phyloP scores from a whole-genome alignment of 2,329 filamentous ascomycete genomes.

The Hypoxylon sp. region DNA sequence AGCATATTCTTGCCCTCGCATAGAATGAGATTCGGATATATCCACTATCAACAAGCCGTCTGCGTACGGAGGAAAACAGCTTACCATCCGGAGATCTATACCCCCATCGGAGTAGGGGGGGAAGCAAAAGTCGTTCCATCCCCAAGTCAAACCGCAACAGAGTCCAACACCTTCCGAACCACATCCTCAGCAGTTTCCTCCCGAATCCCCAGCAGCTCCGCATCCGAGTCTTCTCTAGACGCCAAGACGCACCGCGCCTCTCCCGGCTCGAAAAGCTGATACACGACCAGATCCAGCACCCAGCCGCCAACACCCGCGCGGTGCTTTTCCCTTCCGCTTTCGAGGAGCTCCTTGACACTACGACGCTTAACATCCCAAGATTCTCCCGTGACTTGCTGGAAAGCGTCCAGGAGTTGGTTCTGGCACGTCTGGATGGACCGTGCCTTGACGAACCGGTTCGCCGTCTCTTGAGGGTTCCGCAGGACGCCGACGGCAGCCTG shows the following conservation, averaged over 20 bases:
- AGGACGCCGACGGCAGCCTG: constrained; percentile 37
- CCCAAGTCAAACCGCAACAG: neutral
- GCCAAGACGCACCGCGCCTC: constrained; percentile 42
- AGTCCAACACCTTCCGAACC: constrained; percentile 38
- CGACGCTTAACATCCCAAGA: constrained; percentile 38
- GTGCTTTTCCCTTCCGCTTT: constrained; percentile 39
- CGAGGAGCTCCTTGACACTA: constrained; percentile 29
- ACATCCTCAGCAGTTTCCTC: constrained; percentile 43
- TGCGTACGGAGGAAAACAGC: too few species aligned
- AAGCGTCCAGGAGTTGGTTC: constrained; percentile 41
- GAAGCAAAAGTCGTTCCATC: neutral
- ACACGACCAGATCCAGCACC: constrained; percentile 44
- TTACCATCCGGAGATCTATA: too few species aligned
- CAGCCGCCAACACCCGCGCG: constrained; percentile 36
- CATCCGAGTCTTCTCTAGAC: constrained; percentile 39
- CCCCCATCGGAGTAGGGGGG: too few species aligned
- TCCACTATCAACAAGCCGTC: too few species aligned
- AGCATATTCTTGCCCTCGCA: too few species aligned
- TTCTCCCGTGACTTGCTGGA: constrained; percentile 34
- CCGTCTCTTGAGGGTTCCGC: constrained; percentile 22
- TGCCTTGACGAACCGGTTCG: constrained; percentile 43
- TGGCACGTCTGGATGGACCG: constrained; percentile 42
- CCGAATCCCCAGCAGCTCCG: constrained; percentile 39
- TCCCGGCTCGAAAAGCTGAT: constrained; percentile 45
- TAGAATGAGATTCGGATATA: too few species aligned